Conservation (phyloP, 306 rosid genomes). For the Fagus crenata region DNA sequence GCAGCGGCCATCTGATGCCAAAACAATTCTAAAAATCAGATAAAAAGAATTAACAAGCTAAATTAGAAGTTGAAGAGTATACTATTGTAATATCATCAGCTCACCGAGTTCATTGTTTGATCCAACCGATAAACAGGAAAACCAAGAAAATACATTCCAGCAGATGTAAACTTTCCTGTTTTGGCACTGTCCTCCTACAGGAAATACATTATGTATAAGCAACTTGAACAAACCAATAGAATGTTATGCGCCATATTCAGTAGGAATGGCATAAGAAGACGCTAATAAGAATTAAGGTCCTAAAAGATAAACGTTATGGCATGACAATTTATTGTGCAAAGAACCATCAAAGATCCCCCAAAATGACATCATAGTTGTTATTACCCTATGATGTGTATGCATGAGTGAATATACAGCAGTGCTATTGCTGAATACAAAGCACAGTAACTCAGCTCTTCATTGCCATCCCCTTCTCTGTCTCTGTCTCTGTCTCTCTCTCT, state of each 20-base stretch:
- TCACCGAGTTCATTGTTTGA: conserved; percentile 75
- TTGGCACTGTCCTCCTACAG: conserved; percentile 88
- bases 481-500: conserved; percentile 1
- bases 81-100: conserved; percentile 31
- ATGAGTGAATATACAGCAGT: background rate
- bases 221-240: conserved; percentile 24
- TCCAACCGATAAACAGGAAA: conserved; percentile 95
- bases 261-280: background rate
- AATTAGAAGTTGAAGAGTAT: conserved; percentile 22
- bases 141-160: conserved; percentile 98
- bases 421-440: background rate
- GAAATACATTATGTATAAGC: conserved; percentile 18
- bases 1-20: conserved; percentile 64
- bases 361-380: background rate
- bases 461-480: background rate
- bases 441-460: background rate
- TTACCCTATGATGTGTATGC: background rate
- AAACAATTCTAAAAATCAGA: conserved; percentile 34
- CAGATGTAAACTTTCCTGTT: conserved; percentile 82
- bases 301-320: background rate
- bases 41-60: conserved; percentile 8
- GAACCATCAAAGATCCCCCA: background rate
- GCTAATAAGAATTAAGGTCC: background rate
- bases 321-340: background rate
- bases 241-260: background rate